phyloP scores from a whole-genome alignment of 768 basidiomycete species.

The Xerocomellus amylosporus region DNA sequence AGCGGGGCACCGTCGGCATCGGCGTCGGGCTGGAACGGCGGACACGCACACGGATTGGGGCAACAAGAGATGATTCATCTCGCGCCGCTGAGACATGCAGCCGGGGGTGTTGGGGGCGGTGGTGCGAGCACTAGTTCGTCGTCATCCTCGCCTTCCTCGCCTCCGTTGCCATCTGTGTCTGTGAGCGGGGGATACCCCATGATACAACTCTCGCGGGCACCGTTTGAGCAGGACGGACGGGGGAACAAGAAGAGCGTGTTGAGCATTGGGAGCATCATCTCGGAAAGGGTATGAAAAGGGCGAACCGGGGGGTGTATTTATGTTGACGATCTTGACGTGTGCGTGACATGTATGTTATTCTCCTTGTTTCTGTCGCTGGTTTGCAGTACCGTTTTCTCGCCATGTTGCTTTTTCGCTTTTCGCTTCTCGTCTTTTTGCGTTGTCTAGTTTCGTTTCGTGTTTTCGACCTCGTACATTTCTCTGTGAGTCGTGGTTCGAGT shows the following conservation, averaged over 20 bases:
- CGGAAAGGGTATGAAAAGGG: constrained; percentile 35
- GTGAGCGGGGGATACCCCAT: constrained; percentile 22
- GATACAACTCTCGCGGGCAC: constrained; percentile 32
- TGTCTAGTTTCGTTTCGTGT: no score
- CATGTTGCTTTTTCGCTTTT: no score
- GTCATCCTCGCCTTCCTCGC: constrained; percentile 30
- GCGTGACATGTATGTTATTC: constrained; percentile 1
- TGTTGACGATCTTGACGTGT: neutral
- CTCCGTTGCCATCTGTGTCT: constrained; percentile 21
- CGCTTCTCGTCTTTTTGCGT: no score
- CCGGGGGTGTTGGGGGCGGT: constrained; percentile 3
- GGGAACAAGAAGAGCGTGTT: constrained; percentile 25
- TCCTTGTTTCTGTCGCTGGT: neutral
- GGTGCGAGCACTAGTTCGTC: constrained; percentile 17
- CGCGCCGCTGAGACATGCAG: constrained; percentile 31
- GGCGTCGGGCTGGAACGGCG: constrained; percentile 18
- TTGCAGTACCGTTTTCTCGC: no score
- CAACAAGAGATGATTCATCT: constrained; percentile 36
- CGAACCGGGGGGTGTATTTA: neutral
- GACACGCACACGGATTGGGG: constrained; percentile 18
- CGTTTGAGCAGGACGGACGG: constrained; percentile 31
- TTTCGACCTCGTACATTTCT: no score
- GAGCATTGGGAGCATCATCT: constrained; percentile 71
- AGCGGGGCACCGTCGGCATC: constrained; percentile 1
- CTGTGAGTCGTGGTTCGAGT: no score